Evolutionary conservation across 2,329 filamentous ascomycete genomes (phyloP), one percentile per base, ranked within the genome.

Genomic region (Fusarium sp.): DNA sequence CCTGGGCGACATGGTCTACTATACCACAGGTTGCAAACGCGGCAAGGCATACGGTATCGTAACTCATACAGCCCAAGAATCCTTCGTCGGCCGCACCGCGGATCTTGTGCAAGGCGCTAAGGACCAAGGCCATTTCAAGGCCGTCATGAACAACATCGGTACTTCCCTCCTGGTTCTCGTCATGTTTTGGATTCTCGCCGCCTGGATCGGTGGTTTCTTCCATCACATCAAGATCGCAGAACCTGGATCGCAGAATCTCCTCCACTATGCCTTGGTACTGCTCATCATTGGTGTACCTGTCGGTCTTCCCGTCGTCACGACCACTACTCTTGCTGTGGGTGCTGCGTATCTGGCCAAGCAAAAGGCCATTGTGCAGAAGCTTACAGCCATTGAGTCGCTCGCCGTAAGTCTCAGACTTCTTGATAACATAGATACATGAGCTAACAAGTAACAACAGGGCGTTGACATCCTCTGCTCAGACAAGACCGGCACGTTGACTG

Each of bases 281-380:
- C 71, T 73, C 1, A 73, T 73, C 6, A 72, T 73, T n/a, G 71
- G 71, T 11, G 71, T 73, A 0, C 71, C 71, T 1, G 71, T 73
- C 25, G 71, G 71, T 62, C 34, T 73, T 0, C 71, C 71, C 0
- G 71, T 73, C 2, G 71, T 73, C 13, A 73, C 71, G 4, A 73
- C 71, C 6, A 73, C 71, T 1, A 73, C 71, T 1, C 71, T 73
- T 1, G 71, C 71, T 5, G 71, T 73, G 0, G 71, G 71, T 8
- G 71, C 71, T 4, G 71, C 71, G 1, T 73, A 73, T 5, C 13
- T 73, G 0, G 71, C 71, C 0, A 73, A 73, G 2, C 71, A 73
- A 3, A 73, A 73, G 3, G 71, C 71, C 0, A 73, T 73, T 1
- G 70, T 73, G 2, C 70, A 72, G 23, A 72, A 72, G n/a, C 18